Conservation (phyloP, 2,329 filamentous ascomycete species). For the Talaromyces sp. region DNA sequence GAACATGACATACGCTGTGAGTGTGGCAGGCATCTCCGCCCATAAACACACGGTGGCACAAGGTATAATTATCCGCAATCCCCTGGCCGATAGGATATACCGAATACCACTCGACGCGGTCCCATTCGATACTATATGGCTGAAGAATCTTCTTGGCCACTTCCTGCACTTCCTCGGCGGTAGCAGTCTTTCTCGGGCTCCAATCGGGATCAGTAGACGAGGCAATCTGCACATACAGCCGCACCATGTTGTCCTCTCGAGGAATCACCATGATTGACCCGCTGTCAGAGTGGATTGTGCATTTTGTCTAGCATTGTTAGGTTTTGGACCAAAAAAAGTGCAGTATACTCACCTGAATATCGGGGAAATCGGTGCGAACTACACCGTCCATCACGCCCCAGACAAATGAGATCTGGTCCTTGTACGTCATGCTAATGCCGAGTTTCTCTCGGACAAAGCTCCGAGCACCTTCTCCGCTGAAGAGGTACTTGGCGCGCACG, state of each 20-base stretch:
- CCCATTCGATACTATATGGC: conserved; percentile 59
- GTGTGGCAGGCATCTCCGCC: conserved; percentile 62
- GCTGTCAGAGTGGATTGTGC: conserved; percentile 61
- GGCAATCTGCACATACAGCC: conserved; percentile 53
- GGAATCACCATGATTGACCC: conserved; percentile 61
- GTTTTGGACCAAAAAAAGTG: not conserved
- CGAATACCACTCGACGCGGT: conserved; percentile 62
- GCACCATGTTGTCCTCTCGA: conserved; percentile 46
- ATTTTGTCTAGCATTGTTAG: conserved; percentile 51
- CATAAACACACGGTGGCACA: conserved; percentile 63
- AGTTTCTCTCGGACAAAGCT: conserved; percentile 60
- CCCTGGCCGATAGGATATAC: conserved; percentile 63
- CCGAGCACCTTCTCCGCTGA: conserved; percentile 58
- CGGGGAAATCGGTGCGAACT: conserved; percentile 58
- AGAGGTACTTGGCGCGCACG: conserved; percentile 57
- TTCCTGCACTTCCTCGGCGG: conserved; percentile 54
- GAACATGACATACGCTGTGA: conserved; percentile 40
- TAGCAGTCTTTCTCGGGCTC: conserved; percentile 56
- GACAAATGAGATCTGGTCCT: conserved; percentile 59
- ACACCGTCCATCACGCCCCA: conserved; percentile 66
- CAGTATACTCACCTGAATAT: conserved; percentile 48
- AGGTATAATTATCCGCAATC: conserved; percentile 59
- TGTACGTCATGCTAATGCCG: conserved; percentile 60
- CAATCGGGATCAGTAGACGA: conserved; percentile 58
- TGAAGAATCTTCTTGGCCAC: conserved; percentile 55